Evolutionary conservation across 2,329 filamentous ascomycete genomes (phyloP), one percentile per base, ranked within the genome.

Genomic region (Trichoderma simmonsii): DNA sequence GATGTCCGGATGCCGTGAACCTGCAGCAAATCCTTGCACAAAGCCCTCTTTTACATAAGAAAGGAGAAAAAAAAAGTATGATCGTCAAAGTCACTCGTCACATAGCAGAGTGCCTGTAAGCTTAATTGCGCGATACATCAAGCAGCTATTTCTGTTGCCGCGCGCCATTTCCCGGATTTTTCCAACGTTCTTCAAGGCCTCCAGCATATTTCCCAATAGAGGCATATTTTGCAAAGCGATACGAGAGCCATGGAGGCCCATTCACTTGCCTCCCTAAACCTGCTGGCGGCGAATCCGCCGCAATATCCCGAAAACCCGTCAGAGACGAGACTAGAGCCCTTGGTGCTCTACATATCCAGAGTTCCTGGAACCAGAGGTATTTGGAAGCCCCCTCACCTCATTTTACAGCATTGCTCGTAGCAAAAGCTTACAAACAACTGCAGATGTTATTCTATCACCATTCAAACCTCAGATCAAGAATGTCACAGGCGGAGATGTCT

Each of bases 401-500:
- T n/a, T n/a, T n/a, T n/a, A 57, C 73, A 26, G 26, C 9, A 3
- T 15, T 21, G n/a, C 14, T 28, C 28, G 26, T 6, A 8, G 8
- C 56, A 6, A 32, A 11, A 57, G 77, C 62, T 71, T 18, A 75
- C 73, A 75, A 71, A 73, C 73, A 71, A 70, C n/a, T 60, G 6
- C 51, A 96, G 95, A 98, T 86, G 88, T 98, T 71, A 97, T 98
- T 76, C 89, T 99, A 60, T 97, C 95, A 1, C 93, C 96, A 0
- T 88, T 96, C 74, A 97, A 97, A 79, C 96, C 96, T 2, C 91
- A 93, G 66, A 87, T 92, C 56, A 97, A 96, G 80, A 95, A 94
- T 73, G 93, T 99, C 74, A 97, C 94, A 0, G 91, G 89, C 59
- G 91, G 95, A 79, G 95, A 98, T 79, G 91, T 99, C 63, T 89